Base-by-base conservation (phyloP, 2,329 filamentous ascomycete genomes). In the Huntiella abstrusa region DNA sequence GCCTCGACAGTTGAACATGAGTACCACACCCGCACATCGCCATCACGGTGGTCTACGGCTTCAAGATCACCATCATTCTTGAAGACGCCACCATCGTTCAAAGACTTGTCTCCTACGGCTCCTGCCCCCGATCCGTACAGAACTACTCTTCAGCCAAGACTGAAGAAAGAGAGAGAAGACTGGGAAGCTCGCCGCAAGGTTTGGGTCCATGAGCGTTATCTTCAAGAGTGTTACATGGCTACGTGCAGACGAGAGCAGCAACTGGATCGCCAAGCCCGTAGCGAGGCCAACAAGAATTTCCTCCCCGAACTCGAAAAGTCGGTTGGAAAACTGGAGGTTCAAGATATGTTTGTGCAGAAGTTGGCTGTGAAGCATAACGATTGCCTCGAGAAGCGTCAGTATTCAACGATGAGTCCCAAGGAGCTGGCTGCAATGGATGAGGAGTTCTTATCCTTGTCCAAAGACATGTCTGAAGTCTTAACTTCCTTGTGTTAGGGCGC, bases 321-420 rank as follows among this genome's bases (percentile, higher is more conserved):
- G 13, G 45, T 43, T 4, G 22, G 22, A 7, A 28, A 28, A 28
- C 41, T 50, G 8, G 34, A 44, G 4, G 48, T 50, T 17, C 48
- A 50, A 34, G 32, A 22, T 10, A 50, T 50, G 48, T 50, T 50
- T 28, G 19, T 47, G 32, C 45, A 37, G 17, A 41, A 34, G 32
- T 36, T 50, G 15, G 44, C 48, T 4, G 33, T 43, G 11, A 41
- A 50, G 41, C 41, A 41, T 16, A 50, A 50, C 17, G 15, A 32
- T 22, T n/a, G 7, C 2, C 28, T 43, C 10, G 32, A 8, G 28
- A 33, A 32, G 40, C 28, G 22, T 7, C 13, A 43, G n/a, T 5
- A 35, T 15, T 3, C 28, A 8, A 4, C 28, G 7, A 16, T 13
- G 13, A 16, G 28, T 5, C 12, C 8, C 11, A 13, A 43, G 32